Base-by-base conservation (phyloP, 1,139 yeast species). In the Magnusiomyces magnusii region DNA sequence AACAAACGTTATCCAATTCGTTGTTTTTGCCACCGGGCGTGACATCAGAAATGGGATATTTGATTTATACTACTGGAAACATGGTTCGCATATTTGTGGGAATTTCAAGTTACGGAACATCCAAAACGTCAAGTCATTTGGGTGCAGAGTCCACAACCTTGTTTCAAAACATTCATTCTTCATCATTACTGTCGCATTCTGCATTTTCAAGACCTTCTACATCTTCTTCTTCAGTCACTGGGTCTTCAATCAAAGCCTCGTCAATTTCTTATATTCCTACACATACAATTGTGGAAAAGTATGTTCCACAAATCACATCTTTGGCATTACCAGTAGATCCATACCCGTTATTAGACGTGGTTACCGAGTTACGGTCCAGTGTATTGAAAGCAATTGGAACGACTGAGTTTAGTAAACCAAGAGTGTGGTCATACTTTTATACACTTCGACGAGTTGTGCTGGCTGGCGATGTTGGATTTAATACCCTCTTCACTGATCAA, bases 61-160 rank as follows among this genome's bases (percentile, higher is more conserved):
- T 57, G 50, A 54, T 59, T 21, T 59, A 53, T 39, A 53, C 60
- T 3, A 59, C 60, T 7, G 61, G 61, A 17, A 52, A 52, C n/a
- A 41, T 52, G 55, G 55, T 52, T 5, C 21, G 47, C 5, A 24
- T 39, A 17, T 52, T 52, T 41, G 23, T 52, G 9, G 55, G 55
- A 23, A 25, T 50, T 3, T 50, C 53, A 9, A 50, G 53, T 50
- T 23, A 44, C 27, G 49, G 49, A 5, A 23, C 49, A 19, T 21
- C 24, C 7, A 23, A 23, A 23, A 5, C 49, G 15, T 44, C 49
- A 10, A 23, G 13, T 17, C 24, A 9, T 23, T 44, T 44, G 27
- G 49, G 49, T 3, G 27, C 10, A 5, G 49, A 44, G 24, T 44
- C 49, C 21, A 23, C 27, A 44, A 44, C 9, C n/a, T 23, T 44